phyloP scores from a whole-genome alignment of 2,329 filamentous ascomycete species.

The Epichloe brachyelytri region DNA sequence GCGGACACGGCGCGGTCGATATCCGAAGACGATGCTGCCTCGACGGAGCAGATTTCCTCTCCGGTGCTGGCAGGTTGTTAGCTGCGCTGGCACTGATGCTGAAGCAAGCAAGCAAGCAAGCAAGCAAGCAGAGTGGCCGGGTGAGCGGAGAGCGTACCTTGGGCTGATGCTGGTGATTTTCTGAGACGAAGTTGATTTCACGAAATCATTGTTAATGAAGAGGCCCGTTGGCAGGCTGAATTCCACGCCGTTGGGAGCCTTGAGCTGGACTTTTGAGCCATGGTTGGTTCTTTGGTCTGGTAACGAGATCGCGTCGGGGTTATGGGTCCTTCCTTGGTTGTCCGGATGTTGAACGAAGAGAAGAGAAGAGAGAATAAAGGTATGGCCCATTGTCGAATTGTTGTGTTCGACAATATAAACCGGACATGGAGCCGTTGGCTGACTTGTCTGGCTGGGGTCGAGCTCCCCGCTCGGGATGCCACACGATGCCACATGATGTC shows the following conservation, averaged over 20 bases:
- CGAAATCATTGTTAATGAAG: conserved; percentile 69
- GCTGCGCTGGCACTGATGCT: not conserved
- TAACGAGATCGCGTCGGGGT: too few relatives aligned
- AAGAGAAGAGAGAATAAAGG: too few relatives aligned
- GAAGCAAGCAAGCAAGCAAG: not conserved
- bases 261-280: conserved; percentile 13
- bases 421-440: too few relatives aligned
- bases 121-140: not conserved
- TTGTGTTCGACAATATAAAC: too few relatives aligned
- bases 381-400: too few relatives aligned
- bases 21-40: conserved; percentile 18
- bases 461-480: too few relatives aligned
- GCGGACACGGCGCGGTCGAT: conserved; percentile 21
- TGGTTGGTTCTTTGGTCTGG: not conserved
- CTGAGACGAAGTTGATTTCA: conserved; percentile 42
- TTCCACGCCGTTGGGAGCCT: conserved; percentile 46
- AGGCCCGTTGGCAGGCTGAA: conserved; percentile 56
- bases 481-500: too few relatives aligned
- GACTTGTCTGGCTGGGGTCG: too few relatives aligned
- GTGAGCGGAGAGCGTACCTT: conserved; percentile 13
- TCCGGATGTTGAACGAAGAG: too few relatives aligned
- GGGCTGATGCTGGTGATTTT: conserved; percentile 48
- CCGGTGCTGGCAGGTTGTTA: conserved; percentile 14
- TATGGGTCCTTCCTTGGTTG: too few relatives aligned
- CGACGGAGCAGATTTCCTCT: conserved; percentile 19